These are phyloP conservation scores for Millerozyma miso DNA, from an alignment of 805 yeast genomes.

Conservation along the genomic window DNA sequence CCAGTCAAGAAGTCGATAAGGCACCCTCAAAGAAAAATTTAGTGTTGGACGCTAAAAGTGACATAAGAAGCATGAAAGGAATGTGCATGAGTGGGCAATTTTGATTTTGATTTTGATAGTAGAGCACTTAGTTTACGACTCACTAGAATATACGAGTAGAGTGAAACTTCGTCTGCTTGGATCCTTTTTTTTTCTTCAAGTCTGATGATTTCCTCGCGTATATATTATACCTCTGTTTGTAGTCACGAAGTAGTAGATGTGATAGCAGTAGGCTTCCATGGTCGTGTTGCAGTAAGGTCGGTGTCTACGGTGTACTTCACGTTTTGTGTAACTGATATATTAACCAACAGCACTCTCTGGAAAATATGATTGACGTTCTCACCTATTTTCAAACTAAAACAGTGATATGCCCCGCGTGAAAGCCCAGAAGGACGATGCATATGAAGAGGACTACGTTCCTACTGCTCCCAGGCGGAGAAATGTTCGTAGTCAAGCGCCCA, in stretches of 20 bases:
- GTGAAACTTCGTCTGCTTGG: too few species aligned
- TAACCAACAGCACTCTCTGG: background rate
- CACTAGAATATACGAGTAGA: too few species aligned
- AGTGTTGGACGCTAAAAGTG: constrained; percentile 31
- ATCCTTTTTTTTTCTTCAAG: too few species aligned
- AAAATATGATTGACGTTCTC: background rate
- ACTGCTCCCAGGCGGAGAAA: constrained; percentile 11
- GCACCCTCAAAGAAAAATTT: constrained; percentile 19
- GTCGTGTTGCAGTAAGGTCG: too few species aligned
- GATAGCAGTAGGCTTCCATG: too few species aligned
- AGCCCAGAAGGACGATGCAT: constrained; percentile 9
- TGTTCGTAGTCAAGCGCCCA: background rate
- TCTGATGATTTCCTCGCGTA: too few species aligned
- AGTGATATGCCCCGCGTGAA: background rate
- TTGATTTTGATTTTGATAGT: too few species aligned
- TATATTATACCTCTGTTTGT: too few species aligned
- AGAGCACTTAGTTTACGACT: too few species aligned
- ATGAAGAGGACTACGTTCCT: constrained; percentile 50
- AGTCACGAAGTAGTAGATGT: too few species aligned
- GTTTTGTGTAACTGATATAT: background rate
- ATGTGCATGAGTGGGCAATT: constrained; percentile 40
- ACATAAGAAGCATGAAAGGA: constrained; percentile 41
- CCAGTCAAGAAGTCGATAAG: constrained; percentile 1
- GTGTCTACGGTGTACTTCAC: too few species aligned
- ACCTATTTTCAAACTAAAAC: background rate